These are phyloP conservation scores for Cudoniella acicularis DNA, from an alignment of 495 filamentous ascomycete genomes.

Conservation along the genomic window DNA sequence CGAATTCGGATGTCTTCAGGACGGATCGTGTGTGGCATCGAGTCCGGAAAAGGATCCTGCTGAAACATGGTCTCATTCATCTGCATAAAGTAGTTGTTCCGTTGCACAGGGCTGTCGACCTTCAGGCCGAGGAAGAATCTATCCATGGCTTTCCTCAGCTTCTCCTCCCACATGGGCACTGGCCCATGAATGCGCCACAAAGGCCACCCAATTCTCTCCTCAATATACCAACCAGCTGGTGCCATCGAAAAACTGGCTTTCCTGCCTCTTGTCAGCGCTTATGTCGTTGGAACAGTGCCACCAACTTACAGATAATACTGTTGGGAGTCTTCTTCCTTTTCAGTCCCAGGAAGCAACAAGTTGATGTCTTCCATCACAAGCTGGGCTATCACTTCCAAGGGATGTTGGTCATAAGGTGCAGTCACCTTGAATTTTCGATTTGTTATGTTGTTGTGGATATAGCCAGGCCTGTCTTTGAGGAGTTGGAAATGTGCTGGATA, in stretches of 20 bases:
- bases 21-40: neutral
- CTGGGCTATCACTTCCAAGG: constrained; percentile 51
- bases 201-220: constrained; percentile 51
- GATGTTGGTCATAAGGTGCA: constrained; percentile 23
- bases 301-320: constrained; percentile 37
- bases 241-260: constrained; percentile 51
- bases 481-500: constrained; percentile 42
- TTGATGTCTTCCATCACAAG: constrained; percentile 56
- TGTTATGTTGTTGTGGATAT: constrained; percentile 45
- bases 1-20: constrained; percentile 23
- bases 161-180: constrained; percentile 52
- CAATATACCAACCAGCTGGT: constrained; percentile 52
- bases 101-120: constrained; percentile 14
- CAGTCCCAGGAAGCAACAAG: constrained; percentile 38
- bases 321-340: constrained; percentile 34
- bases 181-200: constrained; percentile 46
- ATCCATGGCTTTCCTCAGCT: constrained; percentile 46
- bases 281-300: neutral
- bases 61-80: constrained; percentile 17
- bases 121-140: constrained; percentile 17
- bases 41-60: constrained; percentile 19
- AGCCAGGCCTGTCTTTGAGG: constrained; percentile 27
- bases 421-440: constrained; percentile 42
- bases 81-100: constrained; percentile 21
- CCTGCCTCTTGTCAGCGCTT: constrained; percentile 24